Evolutionary conservation across 2,329 filamentous ascomycete species (phyloP), one percentile per base, ranked within the genome.

Genomic region (Bipolaris zeicola): DNA sequence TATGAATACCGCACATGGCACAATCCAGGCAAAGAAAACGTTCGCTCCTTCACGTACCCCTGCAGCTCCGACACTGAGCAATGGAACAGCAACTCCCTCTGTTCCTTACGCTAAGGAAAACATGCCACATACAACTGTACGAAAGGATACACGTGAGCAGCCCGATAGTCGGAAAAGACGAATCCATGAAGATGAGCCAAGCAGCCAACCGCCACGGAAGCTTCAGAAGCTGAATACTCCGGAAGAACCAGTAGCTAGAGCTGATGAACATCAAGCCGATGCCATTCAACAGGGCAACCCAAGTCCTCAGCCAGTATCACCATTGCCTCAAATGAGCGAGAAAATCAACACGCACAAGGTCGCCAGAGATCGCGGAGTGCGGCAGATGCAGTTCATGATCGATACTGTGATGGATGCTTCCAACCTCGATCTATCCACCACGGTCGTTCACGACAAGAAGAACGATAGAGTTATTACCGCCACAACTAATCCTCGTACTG

Each of bases 261-360:
- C 13, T 8, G 14, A 37, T 31, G 28, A 31, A 8, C 10, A 36
- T 43, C 37, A 10, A 38, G 16, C n/a, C 14, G 6, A 16, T 8
- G 37, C 5, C 6, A 11, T 5, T 37, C 14, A 16, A 10, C 6
- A n/a, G n/a, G 34, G 14, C 34, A 37, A 16, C 6, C 8, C 34
- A 16, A 37, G 34, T 13, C 28, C 28, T 8, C 7, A 8, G 16
- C 7, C 5, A 6, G 34, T 37, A n/a, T 6, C 34, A 16, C 4
- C 6, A 14, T 14, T 16, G 7, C 34, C 34, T n/a, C 63, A 62
- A 62, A 63, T 55, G 33, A 16, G 11, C 24, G 16, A 2, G n/a
- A 39, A 47, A 46, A 50, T 34, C 37, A 34, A 34, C 6, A 11
- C 26, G 5, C 36, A 55, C 37, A 38, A 31, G 7, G 22, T 52